Evolutionary conservation across 495 filamentous ascomycete genomes (phyloP), one percentile per base, ranked within the genome.

Genomic region (Hypomontagnella monticulosa): DNA sequence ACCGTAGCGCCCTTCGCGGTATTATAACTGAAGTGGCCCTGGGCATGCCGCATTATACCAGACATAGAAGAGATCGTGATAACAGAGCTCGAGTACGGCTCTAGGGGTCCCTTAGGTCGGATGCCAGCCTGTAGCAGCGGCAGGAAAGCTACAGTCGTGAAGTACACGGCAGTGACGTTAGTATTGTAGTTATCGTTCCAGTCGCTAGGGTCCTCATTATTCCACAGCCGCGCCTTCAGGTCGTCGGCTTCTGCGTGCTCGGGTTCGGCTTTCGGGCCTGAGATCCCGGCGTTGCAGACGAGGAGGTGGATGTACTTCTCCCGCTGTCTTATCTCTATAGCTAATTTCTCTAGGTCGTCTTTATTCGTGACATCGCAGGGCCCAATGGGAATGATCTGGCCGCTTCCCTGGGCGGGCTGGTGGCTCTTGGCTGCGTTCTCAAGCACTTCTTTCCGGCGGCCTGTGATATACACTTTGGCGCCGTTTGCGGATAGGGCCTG

Each of bases 381-480:
- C 10, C 73, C 73, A 32, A 74, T 63, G n/a, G 61, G 72, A 16
- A 76, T 75, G 67, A 78, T 78, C 34, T 71, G 59, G 0, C 75
- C 73, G 6, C 52, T 66, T 0, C 69, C 68, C 12, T 57, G 55
- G 2, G 62, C 41, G 0, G 75, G 76, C 4, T 74, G 75, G 47
- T 78, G 76, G 4, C 61, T 65, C 18, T 73, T 73, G 0, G 84
- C 78, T 8, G 82, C 79, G 38, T 78, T 77, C 48, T 85, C 76
- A 0, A 88, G 81, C 0, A 81, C 76, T 23, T 87, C 81, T 51
- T 78, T 75, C 4, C 87, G 79, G 6, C 89, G 78, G 18, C 88
- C 87, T 4, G 89, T 70, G 65, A 91, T 89, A 78, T 89, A 91
- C 38, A 91, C 85, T 14, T 74, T 71, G 32, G 89, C 88, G 9